Evolutionary conservation across 805 yeast genomes (phyloP).

Genomic region (Clavispora fructus): DNA sequence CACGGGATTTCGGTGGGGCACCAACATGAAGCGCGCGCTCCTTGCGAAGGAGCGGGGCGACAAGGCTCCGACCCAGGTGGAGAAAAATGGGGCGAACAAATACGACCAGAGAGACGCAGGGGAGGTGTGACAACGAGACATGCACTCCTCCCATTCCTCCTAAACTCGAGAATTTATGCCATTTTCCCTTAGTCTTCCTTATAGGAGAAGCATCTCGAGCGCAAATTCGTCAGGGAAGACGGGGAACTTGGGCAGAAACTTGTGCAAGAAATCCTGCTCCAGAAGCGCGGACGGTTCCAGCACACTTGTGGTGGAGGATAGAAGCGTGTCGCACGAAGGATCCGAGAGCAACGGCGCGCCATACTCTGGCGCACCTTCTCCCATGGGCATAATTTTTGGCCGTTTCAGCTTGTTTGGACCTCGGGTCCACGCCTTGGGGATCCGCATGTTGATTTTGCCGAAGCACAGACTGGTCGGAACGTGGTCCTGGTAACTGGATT

Average conservation of each 20-base stretch:
- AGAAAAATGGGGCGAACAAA: background rate
- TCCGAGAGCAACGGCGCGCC: background rate
- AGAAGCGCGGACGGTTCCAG: background rate
- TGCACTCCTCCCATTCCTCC: no score
- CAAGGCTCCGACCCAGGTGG: background rate
- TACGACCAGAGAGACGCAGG: background rate
- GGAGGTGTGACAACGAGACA: background rate
- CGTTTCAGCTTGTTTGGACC: conserved; percentile 15
- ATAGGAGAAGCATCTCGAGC: background rate
- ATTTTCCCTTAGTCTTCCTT: background rate
- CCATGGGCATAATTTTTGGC: background rate
- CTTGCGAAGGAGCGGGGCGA: conserved; percentile 1
- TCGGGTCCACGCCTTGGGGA: conserved; percentile 35
- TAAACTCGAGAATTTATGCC: no score
- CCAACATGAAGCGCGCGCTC: conserved; percentile 21
- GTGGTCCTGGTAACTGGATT: conserved; percentile 22
- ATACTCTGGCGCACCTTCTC: background rate
- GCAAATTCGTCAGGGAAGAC: background rate
- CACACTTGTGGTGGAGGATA: conserved; percentile 5
- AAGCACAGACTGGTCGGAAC: conserved; percentile 31
- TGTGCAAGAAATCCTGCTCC: background rate
- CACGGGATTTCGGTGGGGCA: conserved; percentile 38
- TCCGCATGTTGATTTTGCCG: conserved; percentile 37
- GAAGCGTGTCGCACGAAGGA: background rate
- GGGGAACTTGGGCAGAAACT: background rate